Percentiles rank a stretch among this genome's conserved stretches.
Evolutionary conservation across 1,139 yeast species (phyloP).

Genomic region (Pichia inconspicua): DNA sequence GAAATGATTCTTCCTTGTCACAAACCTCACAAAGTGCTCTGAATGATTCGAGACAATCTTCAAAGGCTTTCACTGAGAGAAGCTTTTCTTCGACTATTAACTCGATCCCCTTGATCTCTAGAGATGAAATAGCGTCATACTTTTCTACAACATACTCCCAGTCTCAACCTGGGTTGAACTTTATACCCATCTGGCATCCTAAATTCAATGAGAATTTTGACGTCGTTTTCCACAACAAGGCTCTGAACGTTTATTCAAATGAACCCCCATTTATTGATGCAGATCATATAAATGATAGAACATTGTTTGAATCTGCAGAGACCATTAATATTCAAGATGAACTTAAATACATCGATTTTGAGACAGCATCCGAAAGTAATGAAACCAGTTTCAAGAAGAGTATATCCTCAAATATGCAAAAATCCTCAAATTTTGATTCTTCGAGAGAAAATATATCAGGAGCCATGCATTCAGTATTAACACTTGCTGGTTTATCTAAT

Average conservation of each 20-base stretch:
- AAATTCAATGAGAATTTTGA: constrained; percentile 49
- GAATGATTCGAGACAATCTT: constrained; percentile 13
- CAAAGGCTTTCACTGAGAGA: constrained; percentile 13
- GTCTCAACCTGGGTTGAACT: constrained; percentile 28
- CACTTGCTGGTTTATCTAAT: constrained; percentile 1
- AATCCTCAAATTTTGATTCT: neutral
- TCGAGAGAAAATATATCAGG: neutral
- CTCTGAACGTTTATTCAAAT: constrained; percentile 49
- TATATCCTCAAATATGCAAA: neutral
- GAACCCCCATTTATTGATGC: constrained; percentile 42
- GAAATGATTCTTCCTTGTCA: constrained; percentile 11
- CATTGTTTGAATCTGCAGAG: constrained; percentile 26
- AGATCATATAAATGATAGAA: constrained; percentile 29
- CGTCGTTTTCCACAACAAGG: constrained; percentile 50
- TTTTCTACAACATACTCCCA: constrained; percentile 30
- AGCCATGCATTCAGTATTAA: neutral
- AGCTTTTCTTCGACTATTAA: constrained; percentile 5
- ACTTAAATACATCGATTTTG: constrained; percentile 1
- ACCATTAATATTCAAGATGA: constrained; percentile 14
- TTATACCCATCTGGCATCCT: constrained; percentile 44
- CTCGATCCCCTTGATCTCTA: constrained; percentile 20
- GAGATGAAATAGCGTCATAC: constrained; percentile 35
- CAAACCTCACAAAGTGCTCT: constrained; percentile 1
- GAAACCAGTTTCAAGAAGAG: neutral
- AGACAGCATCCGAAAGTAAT: constrained; percentile 3